Percentiles rank a stretch among this genome's conserved stretches.
Evolutionary conservation across 495 filamentous ascomycete species (phyloP).

Genomic region (Xylaria flabelliformis): DNA sequence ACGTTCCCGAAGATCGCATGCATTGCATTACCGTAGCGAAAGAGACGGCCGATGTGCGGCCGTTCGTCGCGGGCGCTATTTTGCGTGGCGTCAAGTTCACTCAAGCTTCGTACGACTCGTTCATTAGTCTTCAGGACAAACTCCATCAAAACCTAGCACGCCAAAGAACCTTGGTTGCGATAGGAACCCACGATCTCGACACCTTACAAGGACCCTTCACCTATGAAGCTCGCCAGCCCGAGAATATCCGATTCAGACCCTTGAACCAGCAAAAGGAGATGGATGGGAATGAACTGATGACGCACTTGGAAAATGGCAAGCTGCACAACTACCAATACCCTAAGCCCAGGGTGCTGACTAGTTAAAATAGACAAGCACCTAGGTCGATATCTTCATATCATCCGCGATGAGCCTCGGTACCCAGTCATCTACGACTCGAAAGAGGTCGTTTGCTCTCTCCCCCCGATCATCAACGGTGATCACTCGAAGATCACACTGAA

Average conservation of each 20-base stretch:
- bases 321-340: conserved; percentile 57
- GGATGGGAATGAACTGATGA: conserved; percentile 89
- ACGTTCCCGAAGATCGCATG: conserved; percentile 74
- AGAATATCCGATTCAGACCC: conserved; percentile 88
- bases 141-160: conserved; percentile 95
- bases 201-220: conserved; percentile 94
- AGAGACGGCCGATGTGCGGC: conserved; percentile 81
- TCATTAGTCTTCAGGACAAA: conserved; percentile 98
- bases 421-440: conserved; percentile 96
- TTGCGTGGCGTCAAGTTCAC: conserved; percentile 91
- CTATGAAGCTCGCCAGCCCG: conserved; percentile 91
- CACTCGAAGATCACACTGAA: conserved; percentile 92
- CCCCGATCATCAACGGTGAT: conserved; percentile 96
- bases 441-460: conserved; percentile 85
- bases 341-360: conserved; percentile 74
- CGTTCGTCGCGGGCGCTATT: conserved; percentile 85
- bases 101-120: conserved; percentile 88
- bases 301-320: conserved; percentile 80
- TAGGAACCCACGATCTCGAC: conserved; percentile 96
- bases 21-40: conserved; percentile 79
- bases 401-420: conserved; percentile 90
- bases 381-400: conserved; percentile 82
- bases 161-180: conserved; percentile 89
- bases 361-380: conserved; percentile 64
- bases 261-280: conserved; percentile 89